phyloP scores from a whole-genome alignment of 768 basidiomycete genomes.

The Naganishia onofrii region DNA sequence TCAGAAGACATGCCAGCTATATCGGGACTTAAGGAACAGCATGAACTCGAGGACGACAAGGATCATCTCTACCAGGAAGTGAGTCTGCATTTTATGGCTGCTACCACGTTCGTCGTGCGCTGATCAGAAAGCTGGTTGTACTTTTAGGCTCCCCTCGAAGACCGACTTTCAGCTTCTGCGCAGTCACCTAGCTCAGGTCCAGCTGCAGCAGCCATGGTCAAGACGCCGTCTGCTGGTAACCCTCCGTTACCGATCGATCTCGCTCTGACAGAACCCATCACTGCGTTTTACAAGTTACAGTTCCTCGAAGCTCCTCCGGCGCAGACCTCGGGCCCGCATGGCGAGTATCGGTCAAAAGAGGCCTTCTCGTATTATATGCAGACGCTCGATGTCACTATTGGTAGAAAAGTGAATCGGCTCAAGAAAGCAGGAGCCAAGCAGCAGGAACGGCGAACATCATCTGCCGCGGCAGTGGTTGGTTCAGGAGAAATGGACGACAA shows the following conservation, averaged over 20 bases:
- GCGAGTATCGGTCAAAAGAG: slow-evolving; percentile 31
- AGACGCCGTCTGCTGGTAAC: slow-evolving; percentile 10
- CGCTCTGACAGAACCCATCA: slow-evolving; percentile 48
- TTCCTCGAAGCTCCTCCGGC: slow-evolving; percentile 32
- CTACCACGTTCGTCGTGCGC: background rate
- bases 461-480: background rate
- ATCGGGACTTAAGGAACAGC: background rate
- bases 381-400: slow-evolving; percentile 89
- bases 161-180: too few relatives aligned
- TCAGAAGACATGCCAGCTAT: background rate
- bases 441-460: background rate
- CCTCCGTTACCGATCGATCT: slow-evolving; percentile 46
- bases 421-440: slow-evolving; percentile 7
- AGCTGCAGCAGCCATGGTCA: background rate
- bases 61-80: background rate
- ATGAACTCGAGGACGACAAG: background rate
- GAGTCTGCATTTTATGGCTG: background rate
- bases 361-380: slow-evolving; percentile 95
- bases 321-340: slow-evolving; percentile 10
- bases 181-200: background rate
- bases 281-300: slow-evolving; percentile 51
- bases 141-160: background rate
- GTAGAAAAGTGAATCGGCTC: slow-evolving; percentile 57
- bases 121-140: background rate
- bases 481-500: background rate